phyloP scores from a whole-genome alignment of 2,329 filamentous ascomycete species.

The Aspergillus hiratsukae region DNA sequence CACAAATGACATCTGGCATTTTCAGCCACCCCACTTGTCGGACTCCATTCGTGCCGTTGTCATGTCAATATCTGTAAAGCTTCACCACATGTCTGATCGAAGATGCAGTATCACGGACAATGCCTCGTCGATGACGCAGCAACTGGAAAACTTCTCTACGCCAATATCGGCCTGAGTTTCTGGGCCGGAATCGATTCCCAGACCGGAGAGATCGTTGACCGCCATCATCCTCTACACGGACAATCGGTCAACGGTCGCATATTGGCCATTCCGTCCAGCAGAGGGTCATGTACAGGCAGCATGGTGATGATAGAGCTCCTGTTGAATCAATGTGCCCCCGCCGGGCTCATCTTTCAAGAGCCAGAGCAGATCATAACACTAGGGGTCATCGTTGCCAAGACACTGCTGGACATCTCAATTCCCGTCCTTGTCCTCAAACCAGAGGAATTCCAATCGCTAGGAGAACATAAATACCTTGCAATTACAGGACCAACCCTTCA shows the following conservation, averaged over 20 bases:
- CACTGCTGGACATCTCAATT: constrained; percentile 38
- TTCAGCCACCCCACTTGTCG: too few species aligned
- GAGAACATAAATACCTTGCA: neutral
- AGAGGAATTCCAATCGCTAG: constrained; percentile 13
- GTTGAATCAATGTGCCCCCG: constrained; percentile 36
- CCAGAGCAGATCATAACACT: constrained; percentile 44
- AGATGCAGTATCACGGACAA: constrained; percentile 1
- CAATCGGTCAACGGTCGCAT: constrained; percentile 28
- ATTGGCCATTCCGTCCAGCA: constrained; percentile 44
- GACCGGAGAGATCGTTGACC: constrained; percentile 43
- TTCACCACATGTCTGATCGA: neutral
- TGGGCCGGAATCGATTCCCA: constrained; percentile 43
- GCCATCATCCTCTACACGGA: constrained; percentile 40
- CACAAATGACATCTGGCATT: too few species aligned
- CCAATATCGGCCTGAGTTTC: constrained; percentile 39
- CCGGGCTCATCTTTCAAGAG: constrained; percentile 40
- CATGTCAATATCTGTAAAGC: neutral
- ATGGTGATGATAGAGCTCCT: constrained; percentile 44
- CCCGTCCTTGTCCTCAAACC: constrained; percentile 34
- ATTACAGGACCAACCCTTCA: constrained; percentile 1
- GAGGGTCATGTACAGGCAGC: constrained; percentile 47
- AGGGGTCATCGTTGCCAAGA: constrained; percentile 42
- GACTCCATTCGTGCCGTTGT: neutral
- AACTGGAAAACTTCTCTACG: constrained; percentile 27
- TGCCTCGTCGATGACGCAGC: constrained; percentile 8